phyloP scores from a whole-genome alignment of 2,329 filamentous ascomycete species.

The Plectosphaerella cucumerina region DNA sequence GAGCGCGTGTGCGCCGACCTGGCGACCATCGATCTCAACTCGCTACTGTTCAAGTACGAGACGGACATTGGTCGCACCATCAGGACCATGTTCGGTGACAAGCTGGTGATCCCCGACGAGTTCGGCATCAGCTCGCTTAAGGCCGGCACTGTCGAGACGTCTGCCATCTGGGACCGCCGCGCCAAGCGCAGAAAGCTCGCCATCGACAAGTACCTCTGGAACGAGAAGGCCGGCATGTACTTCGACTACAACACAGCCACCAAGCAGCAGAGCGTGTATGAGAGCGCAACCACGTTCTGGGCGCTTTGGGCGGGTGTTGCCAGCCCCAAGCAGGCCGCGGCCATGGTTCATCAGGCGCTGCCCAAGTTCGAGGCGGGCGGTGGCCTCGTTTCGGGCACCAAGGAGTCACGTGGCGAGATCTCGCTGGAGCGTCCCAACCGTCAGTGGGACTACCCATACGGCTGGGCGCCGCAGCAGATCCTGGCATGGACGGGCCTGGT shows the following conservation, averaged over 20 bases:
- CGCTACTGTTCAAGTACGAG: slow-evolving; percentile 94
- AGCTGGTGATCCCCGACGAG: slow-evolving; percentile 74
- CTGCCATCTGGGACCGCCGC: slow-evolving; percentile 84
- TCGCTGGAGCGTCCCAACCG: slow-evolving; percentile 83
- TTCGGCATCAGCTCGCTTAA: slow-evolving; percentile 68
- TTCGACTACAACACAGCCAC: slow-evolving; percentile 93
- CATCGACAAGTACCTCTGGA: slow-evolving; percentile 94
- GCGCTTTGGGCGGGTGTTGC: slow-evolving; percentile 92
- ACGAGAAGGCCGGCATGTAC: slow-evolving; percentile 88
- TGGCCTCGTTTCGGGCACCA: slow-evolving; percentile 83
- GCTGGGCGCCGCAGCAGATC: slow-evolving; percentile 98
- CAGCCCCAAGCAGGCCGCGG: slow-evolving; percentile 78
- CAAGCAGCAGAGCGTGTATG: slow-evolving; percentile 77
- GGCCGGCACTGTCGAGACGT: slow-evolving; percentile 71
- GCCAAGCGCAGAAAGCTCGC: slow-evolving; percentile 77
- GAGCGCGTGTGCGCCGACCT: slow-evolving; percentile 84
- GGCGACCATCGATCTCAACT: slow-evolving; percentile 92
- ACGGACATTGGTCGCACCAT: slow-evolving; percentile 87
- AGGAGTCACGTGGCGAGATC: slow-evolving; percentile 78
- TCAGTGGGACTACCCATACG: slow-evolving; percentile 98
- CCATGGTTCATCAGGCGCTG: slow-evolving; percentile 74
- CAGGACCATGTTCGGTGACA: slow-evolving; percentile 77
- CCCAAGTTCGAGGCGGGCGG: slow-evolving; percentile 86
- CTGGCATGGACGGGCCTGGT: slow-evolving; percentile 91
- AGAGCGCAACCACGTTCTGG: slow-evolving; percentile 94